These are phyloP conservation scores for Phytophthora sansomeana DNA, from an alignment of 352 stramenopile species.

Conservation along the genomic window DNA sequence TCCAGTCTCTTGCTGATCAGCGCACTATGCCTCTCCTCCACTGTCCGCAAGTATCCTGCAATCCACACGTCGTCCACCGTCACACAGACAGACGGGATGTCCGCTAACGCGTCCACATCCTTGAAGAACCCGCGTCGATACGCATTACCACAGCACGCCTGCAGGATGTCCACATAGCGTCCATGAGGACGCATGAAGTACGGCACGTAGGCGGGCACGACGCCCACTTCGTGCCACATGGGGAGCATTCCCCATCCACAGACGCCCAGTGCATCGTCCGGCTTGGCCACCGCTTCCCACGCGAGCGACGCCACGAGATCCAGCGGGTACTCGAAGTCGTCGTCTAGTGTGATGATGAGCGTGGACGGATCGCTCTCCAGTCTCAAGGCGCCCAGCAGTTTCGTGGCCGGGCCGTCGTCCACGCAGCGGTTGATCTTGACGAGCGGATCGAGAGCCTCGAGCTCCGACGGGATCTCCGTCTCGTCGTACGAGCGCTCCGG, in stretches of 20 bases:
- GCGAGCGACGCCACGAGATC: conserved; percentile 68
- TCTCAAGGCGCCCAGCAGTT: conserved; percentile 71
- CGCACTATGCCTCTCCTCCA: conserved; percentile 63
- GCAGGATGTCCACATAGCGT: conserved; percentile 80
- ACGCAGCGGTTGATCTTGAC: conserved; percentile 78
- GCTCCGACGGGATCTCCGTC: conserved; percentile 56
- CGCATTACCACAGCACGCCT: conserved; percentile 74
- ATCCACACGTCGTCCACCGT: conserved; percentile 89
- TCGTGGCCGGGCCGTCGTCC: conserved; percentile 83
- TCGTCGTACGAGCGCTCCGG: conserved; percentile 81
- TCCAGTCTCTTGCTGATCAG: conserved; percentile 86
- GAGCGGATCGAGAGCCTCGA: conserved; percentile 54
- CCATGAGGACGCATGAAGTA: conserved; percentile 82
- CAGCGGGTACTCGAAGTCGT: conserved; percentile 84
- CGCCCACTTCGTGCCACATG: conserved; percentile 75
- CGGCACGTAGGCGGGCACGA: conserved; percentile 82
- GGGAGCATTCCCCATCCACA: conserved; percentile 86
- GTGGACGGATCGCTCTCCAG: conserved; percentile 66
- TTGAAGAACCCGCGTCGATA: conserved; percentile 82
- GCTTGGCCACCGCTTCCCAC: conserved; percentile 70
- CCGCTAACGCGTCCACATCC: conserved; percentile 70
- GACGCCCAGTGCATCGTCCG: conserved; percentile 70
- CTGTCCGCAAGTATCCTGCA: conserved; percentile 75
- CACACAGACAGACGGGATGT: conserved; percentile 74
- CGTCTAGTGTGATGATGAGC: conserved; percentile 84